These are phyloP conservation scores for Geranium incanum DNA, from an alignment of 441 rosid genomes.

Conservation along the genomic window DNA sequence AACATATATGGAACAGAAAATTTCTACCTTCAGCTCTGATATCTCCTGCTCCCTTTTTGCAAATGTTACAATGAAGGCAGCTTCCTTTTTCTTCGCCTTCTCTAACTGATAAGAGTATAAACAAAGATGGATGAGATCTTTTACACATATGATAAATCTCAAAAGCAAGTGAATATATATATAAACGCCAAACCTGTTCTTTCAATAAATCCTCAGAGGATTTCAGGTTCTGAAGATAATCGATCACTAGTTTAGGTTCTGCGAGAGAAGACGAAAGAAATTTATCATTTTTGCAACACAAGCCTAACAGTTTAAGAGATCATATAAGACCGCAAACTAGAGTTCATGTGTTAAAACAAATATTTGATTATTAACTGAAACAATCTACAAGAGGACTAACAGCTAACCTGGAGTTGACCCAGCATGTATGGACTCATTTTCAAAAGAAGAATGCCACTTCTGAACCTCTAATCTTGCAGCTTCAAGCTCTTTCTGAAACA, in stretches of 20 bases:
- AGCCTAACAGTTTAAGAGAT: constrained; percentile 5
- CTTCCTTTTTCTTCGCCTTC: constrained; percentile 93
- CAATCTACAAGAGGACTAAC: constrained; percentile 13
- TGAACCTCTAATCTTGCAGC: constrained; percentile 67
- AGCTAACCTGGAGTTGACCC: constrained; percentile 75
- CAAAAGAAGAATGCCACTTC: constrained; percentile 81
- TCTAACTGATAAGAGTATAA: constrained; percentile 54
- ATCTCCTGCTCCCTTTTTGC: constrained; percentile 96
- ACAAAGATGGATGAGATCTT: constrained; percentile 22
- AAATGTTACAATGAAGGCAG: constrained; percentile 90
- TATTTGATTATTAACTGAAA: constrained; percentile 11
- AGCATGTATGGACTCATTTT: constrained; percentile 52
- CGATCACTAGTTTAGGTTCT: constrained; percentile 70
- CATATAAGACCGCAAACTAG: constrained; percentile 2
- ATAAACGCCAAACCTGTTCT: constrained; percentile 60
- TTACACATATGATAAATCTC: constrained; percentile 15
- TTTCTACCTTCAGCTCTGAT: constrained; percentile 72
- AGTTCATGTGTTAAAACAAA: constrained; percentile 6
- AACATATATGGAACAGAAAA: constrained; percentile 12
- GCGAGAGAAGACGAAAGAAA: constrained; percentile 25
- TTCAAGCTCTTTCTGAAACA: constrained; percentile 61
- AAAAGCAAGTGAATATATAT: constrained; percentile 2
- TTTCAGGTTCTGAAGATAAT: constrained; percentile 68
- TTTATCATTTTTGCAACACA: constrained; percentile 13
- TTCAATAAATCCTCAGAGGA: constrained; percentile 76